Conservation (phyloP, 2,329 filamentous ascomycete genomes). For the Epichloe gansuensis region DNA sequence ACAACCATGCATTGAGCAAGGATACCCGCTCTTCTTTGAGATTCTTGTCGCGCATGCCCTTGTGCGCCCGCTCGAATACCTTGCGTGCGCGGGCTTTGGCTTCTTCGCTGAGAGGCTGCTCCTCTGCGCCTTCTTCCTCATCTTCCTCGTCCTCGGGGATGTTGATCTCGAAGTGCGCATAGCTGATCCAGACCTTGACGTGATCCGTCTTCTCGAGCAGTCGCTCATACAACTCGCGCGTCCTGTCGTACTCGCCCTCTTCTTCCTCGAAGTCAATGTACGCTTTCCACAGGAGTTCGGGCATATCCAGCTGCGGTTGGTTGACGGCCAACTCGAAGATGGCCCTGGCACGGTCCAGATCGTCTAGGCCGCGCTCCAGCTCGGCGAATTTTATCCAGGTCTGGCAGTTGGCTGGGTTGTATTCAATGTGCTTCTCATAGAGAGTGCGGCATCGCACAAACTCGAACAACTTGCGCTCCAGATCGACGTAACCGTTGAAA, state of each 20-base stretch:
- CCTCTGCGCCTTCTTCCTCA: slow-evolving; percentile 41
- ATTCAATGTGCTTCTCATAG: slow-evolving; percentile 89
- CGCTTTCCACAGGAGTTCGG: slow-evolving; percentile 91
- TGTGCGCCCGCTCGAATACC: slow-evolving; percentile 76
- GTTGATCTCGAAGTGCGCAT: slow-evolving; percentile 96
- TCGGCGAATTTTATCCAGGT: slow-evolving; percentile 97
- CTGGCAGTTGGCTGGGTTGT: slow-evolving; percentile 78
- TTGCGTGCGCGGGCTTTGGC: slow-evolving; percentile 72
- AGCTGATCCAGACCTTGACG: slow-evolving; percentile 98
- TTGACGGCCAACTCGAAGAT: slow-evolving; percentile 86
- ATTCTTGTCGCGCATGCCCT: slow-evolving; percentile 75
- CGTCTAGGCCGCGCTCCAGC: slow-evolving; percentile 81
- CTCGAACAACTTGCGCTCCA: slow-evolving; percentile 89
- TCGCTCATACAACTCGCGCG: slow-evolving; percentile 74
- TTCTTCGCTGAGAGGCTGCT: slow-evolving; percentile 62
- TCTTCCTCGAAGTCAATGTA: slow-evolving; percentile 99
- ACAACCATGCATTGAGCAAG: slow-evolving; percentile 81
- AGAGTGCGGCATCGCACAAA: slow-evolving; percentile 82
- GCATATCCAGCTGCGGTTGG: slow-evolving; percentile 85
- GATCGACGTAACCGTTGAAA: slow-evolving; percentile 84
- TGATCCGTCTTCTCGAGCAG: slow-evolving; percentile 91
- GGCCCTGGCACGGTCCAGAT: slow-evolving; percentile 72
- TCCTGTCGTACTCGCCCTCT: slow-evolving; percentile 77
- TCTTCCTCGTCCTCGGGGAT: slow-evolving; percentile 61
- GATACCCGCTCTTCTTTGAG: slow-evolving; percentile 91